These are phyloP conservation scores for Aspergillus affinis DNA, from an alignment of 495 filamentous ascomycete species.

Conservation along the genomic window DNA sequence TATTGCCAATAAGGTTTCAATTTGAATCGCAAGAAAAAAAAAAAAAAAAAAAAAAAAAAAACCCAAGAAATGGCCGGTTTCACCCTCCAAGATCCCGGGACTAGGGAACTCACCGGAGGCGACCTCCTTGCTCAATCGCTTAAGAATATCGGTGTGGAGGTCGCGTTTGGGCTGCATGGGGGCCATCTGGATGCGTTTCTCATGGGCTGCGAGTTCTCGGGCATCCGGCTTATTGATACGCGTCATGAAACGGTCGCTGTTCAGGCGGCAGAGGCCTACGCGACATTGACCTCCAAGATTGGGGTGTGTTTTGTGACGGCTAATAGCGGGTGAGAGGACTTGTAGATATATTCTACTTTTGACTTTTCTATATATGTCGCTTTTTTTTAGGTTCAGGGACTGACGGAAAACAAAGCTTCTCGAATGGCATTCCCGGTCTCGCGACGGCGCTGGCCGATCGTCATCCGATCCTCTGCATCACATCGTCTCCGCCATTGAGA, in stretches of 20 bases:
- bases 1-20: not conserved
- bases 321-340: conserved; percentile 27
- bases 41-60: too few relatives aligned
- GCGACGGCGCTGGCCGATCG: conserved; percentile 30
- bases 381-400: not conserved
- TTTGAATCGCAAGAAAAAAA: conserved; percentile 30
- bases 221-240: conserved; percentile 29
- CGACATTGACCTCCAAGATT: conserved; percentile 22
- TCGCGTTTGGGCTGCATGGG: conserved; percentile 33
- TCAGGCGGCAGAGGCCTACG: conserved; percentile 31
- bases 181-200: conserved; percentile 34
- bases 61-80: conserved; percentile 39
- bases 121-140: conserved; percentile 31
- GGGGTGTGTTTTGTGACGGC: conserved; percentile 33
- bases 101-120: conserved; percentile 27
- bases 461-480: conserved; percentile 30
- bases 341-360: not conserved
- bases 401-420: conserved; percentile 20
- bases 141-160: conserved; percentile 27
- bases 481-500: conserved; percentile 27
- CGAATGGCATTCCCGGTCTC: conserved; percentile 31
- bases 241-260: conserved; percentile 33
- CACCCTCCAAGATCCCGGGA: conserved; percentile 18
- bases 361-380: not conserved
- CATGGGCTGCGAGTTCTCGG: conserved; percentile 29